Evolutionary conservation across 192 early-diverging fungal genomes (phyloP).

Genomic region (Entomortierella lignicola): DNA sequence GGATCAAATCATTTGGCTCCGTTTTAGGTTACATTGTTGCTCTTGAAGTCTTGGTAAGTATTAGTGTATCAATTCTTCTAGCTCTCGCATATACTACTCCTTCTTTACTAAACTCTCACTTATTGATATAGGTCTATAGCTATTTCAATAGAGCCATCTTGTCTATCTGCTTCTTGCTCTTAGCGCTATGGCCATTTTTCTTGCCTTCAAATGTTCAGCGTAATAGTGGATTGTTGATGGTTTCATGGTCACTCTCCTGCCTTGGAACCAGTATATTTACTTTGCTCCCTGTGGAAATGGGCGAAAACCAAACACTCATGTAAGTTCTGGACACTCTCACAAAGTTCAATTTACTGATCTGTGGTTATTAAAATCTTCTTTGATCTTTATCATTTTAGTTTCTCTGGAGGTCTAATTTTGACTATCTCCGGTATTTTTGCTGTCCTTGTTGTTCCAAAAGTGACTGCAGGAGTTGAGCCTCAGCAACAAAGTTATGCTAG

Average conservation of each 20-base stretch:
- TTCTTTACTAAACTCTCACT: too few species aligned
- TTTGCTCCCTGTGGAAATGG: conserved; percentile 88
- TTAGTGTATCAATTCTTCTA: background rate
- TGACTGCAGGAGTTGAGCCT: conserved; percentile 6
- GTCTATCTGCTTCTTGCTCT: conserved; percentile 69
- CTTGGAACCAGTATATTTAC: conserved; percentile 85
- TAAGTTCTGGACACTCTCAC: conserved; percentile 33
- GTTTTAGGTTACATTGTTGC: conserved; percentile 68
- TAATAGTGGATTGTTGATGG: conserved; percentile 61
- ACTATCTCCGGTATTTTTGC: conserved; percentile 38
- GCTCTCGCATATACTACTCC: background rate
- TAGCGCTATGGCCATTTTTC: conserved; percentile 75
- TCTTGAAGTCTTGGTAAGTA: conserved; percentile 82
- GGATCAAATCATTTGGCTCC: conserved; percentile 45
- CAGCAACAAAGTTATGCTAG: conserved; percentile 6
- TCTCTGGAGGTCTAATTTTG: conserved; percentile 58
- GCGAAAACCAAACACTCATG: conserved; percentile 78
- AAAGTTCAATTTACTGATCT: background rate
- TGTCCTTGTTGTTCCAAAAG: conserved; percentile 14
- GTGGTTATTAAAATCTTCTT: too few species aligned
- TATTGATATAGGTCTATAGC: conserved; percentile 83
- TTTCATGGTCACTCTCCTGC: conserved; percentile 75
- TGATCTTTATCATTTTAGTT: conserved; percentile 20
- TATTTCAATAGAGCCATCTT: conserved; percentile 85
- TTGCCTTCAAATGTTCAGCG: conserved; percentile 63